Evolutionary conservation across 345 rosid species (phyloP).

Genomic region (Murraya koenigii): DNA sequence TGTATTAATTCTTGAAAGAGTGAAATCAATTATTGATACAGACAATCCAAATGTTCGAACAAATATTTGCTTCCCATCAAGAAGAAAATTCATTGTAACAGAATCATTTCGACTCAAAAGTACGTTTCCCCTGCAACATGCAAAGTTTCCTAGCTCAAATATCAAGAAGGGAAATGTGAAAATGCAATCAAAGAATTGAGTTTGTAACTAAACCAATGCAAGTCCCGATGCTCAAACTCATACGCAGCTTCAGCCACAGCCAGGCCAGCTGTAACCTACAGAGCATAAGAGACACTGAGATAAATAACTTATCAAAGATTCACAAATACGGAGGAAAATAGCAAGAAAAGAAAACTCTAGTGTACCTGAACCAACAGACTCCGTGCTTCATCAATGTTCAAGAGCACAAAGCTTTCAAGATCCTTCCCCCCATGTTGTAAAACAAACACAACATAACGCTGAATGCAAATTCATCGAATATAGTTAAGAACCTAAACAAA

Average conservation of each 20-base stretch:
- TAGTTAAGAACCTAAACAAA: slow-evolving; percentile 11
- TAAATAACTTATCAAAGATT: neutral
- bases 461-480: slow-evolving; percentile 26
- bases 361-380: slow-evolving; percentile 83
- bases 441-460: slow-evolving; percentile 86
- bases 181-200: slow-evolving; percentile 11
- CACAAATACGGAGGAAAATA: neutral
- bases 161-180: neutral
- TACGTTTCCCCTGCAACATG: slow-evolving; percentile 74
- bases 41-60: slow-evolving; percentile 58
- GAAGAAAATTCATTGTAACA: slow-evolving; percentile 37
- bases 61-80: slow-evolving; percentile 57
- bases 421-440: slow-evolving; percentile 95
- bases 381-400: slow-evolving; percentile 73
- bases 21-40: slow-evolving; percentile 83
- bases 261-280: slow-evolving; percentile 81
- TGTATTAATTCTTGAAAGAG: slow-evolving; percentile 87
- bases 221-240: slow-evolving; percentile 91
- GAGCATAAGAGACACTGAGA: slow-evolving; percentile 8
- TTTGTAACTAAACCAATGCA: slow-evolving; percentile 64
- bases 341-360: neutral
- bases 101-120: slow-evolving; percentile 72
- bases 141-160: slow-evolving; percentile 2
- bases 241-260: slow-evolving; percentile 96
- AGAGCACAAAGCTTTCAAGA: slow-evolving; percentile 87